phyloP scores from a whole-genome alignment of 148 eudicot genomes.

The Vaccinium corymbosum region DNA sequence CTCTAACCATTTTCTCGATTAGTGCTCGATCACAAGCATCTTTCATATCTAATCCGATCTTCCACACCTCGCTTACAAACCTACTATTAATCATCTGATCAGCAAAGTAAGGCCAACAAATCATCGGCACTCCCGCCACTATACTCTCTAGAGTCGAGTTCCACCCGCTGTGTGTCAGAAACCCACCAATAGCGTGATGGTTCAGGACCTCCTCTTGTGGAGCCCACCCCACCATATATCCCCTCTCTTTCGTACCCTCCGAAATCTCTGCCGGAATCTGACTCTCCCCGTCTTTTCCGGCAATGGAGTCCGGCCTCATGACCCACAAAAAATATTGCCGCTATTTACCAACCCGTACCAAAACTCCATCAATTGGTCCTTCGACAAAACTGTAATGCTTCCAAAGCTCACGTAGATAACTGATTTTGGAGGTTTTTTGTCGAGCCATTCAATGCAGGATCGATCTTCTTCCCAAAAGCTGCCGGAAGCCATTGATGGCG shows the following conservation, averaged over 20 bases:
- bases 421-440: not conserved
- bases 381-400: not conserved
- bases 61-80: conserved; percentile 30
- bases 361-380: conserved; percentile 17
- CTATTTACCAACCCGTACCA: conserved; percentile 22
- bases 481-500: not conserved
- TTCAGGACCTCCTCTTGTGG: conserved; percentile 15
- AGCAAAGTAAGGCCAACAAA: conserved; percentile 23
- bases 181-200: not conserved
- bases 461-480: conserved; percentile 18
- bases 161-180: not conserved
- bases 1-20: conserved; percentile 20
- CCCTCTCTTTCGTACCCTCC: conserved; percentile 17
- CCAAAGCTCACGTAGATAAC: conserved; percentile 15
- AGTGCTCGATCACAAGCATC: conserved; percentile 22
- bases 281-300: not conserved
- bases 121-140: conserved; percentile 18
- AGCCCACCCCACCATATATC: conserved; percentile 19
- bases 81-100: conserved; percentile 25
- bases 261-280: conserved; percentile 15
- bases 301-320: not conserved
- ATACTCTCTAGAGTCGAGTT: not conserved
- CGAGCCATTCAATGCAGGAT: conserved; percentile 20
- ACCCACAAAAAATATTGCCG: conserved; percentile 17
- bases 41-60: conserved; percentile 30